Evolutionary conservation across 345 rosid genomes (phyloP).

Genomic region (Erucastrum elatum): DNA sequence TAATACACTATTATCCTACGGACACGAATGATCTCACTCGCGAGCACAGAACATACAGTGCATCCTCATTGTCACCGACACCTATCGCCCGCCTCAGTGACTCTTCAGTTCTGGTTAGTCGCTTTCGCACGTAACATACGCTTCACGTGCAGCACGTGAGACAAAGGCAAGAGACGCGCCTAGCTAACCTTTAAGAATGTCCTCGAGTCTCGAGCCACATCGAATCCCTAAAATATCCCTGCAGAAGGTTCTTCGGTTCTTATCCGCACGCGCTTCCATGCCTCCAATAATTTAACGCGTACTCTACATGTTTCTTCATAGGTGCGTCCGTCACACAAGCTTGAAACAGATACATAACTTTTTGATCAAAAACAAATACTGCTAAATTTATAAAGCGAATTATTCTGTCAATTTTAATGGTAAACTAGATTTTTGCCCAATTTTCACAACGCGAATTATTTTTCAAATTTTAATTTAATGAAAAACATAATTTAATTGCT

Average conservation of each 20-base stretch:
- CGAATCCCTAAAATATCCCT: conserved; percentile 17
- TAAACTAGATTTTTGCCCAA: too few relatives aligned
- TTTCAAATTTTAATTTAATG: background rate
- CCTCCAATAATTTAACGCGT: background rate
- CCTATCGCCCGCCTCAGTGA: background rate
- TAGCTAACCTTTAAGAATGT: conserved; percentile 14
- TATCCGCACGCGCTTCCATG: conserved; percentile 22
- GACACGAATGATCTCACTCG: background rate
- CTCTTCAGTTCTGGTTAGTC: background rate
- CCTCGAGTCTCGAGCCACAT: conserved; percentile 14
- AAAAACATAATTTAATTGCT: background rate
- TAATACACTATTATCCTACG: background rate
- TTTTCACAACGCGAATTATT: background rate
- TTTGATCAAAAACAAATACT: too few relatives aligned
- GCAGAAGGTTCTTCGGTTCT: conserved; percentile 28
- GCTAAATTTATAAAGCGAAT: too few relatives aligned
- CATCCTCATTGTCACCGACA: conserved; percentile 17
- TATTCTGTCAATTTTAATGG: too few relatives aligned
- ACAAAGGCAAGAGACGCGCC: background rate
- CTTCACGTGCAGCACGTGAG: conserved; percentile 24
- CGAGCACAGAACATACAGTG: background rate
- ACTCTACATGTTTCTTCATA: background rate
- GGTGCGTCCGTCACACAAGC: background rate
- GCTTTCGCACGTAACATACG: conserved; percentile 1
- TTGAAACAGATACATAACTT: too few relatives aligned